Base-by-base conservation (phyloP, 306 rosid species). In the Ochetophila trinervis region DNA sequence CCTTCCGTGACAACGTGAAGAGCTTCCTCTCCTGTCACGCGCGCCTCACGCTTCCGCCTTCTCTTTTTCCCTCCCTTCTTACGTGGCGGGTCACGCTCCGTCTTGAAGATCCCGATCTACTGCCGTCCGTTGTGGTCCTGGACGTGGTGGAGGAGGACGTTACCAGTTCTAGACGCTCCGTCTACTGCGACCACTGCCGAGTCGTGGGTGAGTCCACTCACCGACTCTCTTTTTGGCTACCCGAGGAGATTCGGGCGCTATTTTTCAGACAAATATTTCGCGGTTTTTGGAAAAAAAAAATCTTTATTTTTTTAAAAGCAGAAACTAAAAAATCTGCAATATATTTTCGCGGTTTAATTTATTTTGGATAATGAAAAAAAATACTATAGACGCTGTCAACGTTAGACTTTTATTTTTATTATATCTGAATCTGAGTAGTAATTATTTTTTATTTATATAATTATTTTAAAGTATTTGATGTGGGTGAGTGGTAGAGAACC, bases 131-230 rank as follows among this genome's bases (percentile, higher is more conserved):
- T 3, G 40, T 76, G 22, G 60, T 60, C 47, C 69, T 76, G 57
- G 42, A 70, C 47, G 34, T 76, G 18, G 73, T 76, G n/a, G 81
- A 71, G 62, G 81, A 76, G 76, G 81, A 76, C 65, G 73, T 76
- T 37, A 70, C 81, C 56, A 35, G 65, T 63, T 59, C 69, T 53
- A n/a, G 48, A 12, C 69, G 77, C 52, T 60, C 76, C 44, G 69
- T 76, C 60, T 76, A 76, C 73, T 76, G 69, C 45, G 73, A 76
- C 68, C 76, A 76, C 60, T 76, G 81, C 73, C 69, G 76, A n/a
- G 76, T 76, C 22, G 76, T 71, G 61, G 81, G 81, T 76, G 24
- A 51, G 76, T 65, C 51, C 37, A 16, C 12, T 42, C 48, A 20
- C 48, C 60, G 12, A 23, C 55, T 1, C 19, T 4, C 8, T 15